Evolutionary conservation across 805 yeast species (phyloP), one percentile per base, ranked within the genome.

Genomic region (Candida taoyuanica): DNA sequence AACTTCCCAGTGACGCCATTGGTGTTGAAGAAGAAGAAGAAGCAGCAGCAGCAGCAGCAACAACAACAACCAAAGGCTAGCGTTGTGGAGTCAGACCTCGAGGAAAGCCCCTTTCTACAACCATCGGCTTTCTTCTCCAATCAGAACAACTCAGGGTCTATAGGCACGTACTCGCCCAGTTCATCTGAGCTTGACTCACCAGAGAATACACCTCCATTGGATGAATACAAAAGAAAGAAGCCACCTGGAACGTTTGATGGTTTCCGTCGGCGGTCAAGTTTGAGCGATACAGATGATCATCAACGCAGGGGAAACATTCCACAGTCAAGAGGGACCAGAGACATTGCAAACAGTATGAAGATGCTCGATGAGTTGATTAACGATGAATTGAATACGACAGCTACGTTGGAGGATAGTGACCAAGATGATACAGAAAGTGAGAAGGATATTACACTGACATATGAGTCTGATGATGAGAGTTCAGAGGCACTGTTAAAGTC

Each of bases 131-230:
- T 63, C 58, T 28, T 52, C 43, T 19, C 40, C 12, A 56, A 53
- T 27, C 57, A 60, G 3, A 62, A 62, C 29, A 55, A 55, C 7
- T 49, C 56, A 2, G 65, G 66, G 13, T 65, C 71, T 2, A 67
- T 69, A 29, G 74, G 74, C 1, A 70, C 69, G 12, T 69, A 62
- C 49, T 67, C 73, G 3, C 73, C 74, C 15, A 64, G 70, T 6
- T 65, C 71, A 3, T 65, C 71, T 1, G 73, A 68, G 36, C 58
- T 67, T 40, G 71, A 65, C 25, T 63, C 70, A 7, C 70, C 70
- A 7, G 61, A 56, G 24, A 31, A 43, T 23, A 48, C 50, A 15
- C 53, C 53, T 5, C 46, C 50, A 12, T 31, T 44, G 29, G 40
- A 37, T 7, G 44, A 41, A n/a, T 33, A 31, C 19, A 44, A 42